phyloP scores from a whole-genome alignment of 163 green algal genomes.

The Volvox carteri region DNA sequence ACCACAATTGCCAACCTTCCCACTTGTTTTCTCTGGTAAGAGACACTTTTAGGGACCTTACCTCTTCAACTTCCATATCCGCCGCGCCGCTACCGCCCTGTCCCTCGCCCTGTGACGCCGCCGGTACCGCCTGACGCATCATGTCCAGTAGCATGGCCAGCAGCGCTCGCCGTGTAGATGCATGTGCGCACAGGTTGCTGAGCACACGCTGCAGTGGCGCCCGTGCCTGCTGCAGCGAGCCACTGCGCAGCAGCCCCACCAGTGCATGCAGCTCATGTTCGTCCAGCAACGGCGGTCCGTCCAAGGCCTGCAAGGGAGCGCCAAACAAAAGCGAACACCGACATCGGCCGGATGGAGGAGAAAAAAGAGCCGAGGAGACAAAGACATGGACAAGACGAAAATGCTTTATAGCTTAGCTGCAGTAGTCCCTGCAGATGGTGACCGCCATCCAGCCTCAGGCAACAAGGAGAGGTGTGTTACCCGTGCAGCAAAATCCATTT shows the following conservation, averaged over 20 bases:
- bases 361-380: too few species aligned
- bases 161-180: conserved; percentile 71
- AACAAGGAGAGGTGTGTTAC: too few species aligned
- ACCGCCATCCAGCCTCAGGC: too few species aligned
- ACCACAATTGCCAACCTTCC: too few species aligned
- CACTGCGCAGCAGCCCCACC: conserved; percentile 78
- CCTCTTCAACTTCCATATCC: conserved; percentile 50
- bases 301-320: not conserved
- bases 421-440: too few species aligned
- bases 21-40: too few species aligned
- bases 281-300: conserved; percentile 70
- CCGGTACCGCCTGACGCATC: conserved; percentile 67
- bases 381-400: too few species aligned
- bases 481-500: too few species aligned
- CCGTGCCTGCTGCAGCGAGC: conserved; percentile 56
- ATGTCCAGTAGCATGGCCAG: conserved; percentile 83
- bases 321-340: not conserved
- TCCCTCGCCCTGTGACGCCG: conserved; percentile 19
- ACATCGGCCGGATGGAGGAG: not conserved
- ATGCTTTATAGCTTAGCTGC: too few species aligned
- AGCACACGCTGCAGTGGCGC: conserved; percentile 79
- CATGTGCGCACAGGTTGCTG: conserved; percentile 85
- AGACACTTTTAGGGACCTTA: too few species aligned
- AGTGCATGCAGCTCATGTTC: conserved; percentile 80
- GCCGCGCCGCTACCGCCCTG: not conserved